Evolutionary conservation across 1,284 basidiomycete genomes (phyloP).

Genomic region (Anthracocystis setariae): DNA sequence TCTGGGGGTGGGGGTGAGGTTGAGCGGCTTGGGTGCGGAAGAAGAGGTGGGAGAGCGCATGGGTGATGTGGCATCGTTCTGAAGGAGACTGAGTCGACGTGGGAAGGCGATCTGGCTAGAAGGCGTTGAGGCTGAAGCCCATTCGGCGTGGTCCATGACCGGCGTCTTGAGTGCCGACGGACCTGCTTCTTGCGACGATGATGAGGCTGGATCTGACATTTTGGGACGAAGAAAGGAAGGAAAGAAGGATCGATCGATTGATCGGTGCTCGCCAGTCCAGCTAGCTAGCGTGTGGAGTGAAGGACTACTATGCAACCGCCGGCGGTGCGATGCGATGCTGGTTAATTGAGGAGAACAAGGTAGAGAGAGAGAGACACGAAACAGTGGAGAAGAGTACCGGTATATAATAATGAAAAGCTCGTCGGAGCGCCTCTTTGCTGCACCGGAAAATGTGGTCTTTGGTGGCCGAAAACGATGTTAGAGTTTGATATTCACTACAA

Average conservation of each 20-base stretch:
- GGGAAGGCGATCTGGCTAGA: slow-evolving; percentile 23
- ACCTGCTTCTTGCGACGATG: slow-evolving; percentile 14
- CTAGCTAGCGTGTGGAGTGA: slow-evolving; percentile 8
- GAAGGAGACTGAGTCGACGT: slow-evolving; percentile 25
- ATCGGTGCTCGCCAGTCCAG: slow-evolving; percentile 33
- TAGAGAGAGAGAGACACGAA: background rate
- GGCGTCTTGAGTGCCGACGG: slow-evolving; percentile 27
- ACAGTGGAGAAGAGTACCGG: background rate
- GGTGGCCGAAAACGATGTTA: background rate
- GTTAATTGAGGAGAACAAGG: background rate
- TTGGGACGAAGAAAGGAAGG: no score
- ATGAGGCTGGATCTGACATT: slow-evolving; percentile 7
- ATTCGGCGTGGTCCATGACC: slow-evolving; percentile 23
- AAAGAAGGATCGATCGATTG: no score
- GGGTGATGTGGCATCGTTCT: slow-evolving; percentile 23
- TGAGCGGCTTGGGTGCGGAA: slow-evolving; percentile 25
- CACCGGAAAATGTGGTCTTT: no score
- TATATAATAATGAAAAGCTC: no score
- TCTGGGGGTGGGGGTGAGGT: slow-evolving; percentile 27
- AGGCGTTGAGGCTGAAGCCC: slow-evolving; percentile 15
- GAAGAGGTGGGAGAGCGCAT: slow-evolving; percentile 15
- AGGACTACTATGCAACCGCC: slow-evolving; percentile 24
- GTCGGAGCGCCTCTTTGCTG: no score
- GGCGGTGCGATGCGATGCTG: slow-evolving; percentile 18
- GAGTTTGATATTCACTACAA: background rate